Evolutionary conservation across 305 asterid species (phyloP).

Genomic region (Coffea humblotiana): DNA sequence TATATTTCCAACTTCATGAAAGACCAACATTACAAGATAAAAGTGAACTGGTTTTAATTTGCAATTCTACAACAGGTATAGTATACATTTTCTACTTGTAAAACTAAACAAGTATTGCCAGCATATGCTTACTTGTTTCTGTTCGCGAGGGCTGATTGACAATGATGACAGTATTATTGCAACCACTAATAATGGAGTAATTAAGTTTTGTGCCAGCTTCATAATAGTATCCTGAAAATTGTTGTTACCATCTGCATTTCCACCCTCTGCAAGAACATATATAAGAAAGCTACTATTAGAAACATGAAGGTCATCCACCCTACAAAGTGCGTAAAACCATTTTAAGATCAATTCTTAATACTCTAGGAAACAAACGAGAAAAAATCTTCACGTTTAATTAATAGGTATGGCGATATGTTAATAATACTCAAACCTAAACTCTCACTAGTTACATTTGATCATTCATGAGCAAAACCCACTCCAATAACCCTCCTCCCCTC

Average conservation of each 20-base stretch:
- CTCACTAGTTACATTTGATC: neutral
- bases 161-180: constrained; percentile 41
- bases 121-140: constrained; percentile 53
- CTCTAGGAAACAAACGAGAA: neutral
- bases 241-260: constrained; percentile 47
- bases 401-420: neutral
- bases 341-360: neutral
- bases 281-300: neutral
- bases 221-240: constrained; percentile 28
- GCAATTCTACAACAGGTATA: neutral
- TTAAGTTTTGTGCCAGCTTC: constrained; percentile 37
- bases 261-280: constrained; percentile 51
- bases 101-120: neutral
- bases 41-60: neutral
- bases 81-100: neutral
- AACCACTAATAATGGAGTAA: constrained; percentile 44
- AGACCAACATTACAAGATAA: neutral
- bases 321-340: neutral
- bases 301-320: neutral
- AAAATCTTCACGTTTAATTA: neutral
- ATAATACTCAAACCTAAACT: neutral
- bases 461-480: neutral
- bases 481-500: no score
- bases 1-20: neutral
- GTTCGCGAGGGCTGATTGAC: constrained; percentile 46